Base-by-base conservation (phyloP, 805 yeast genomes). In the Candida chilensis region DNA sequence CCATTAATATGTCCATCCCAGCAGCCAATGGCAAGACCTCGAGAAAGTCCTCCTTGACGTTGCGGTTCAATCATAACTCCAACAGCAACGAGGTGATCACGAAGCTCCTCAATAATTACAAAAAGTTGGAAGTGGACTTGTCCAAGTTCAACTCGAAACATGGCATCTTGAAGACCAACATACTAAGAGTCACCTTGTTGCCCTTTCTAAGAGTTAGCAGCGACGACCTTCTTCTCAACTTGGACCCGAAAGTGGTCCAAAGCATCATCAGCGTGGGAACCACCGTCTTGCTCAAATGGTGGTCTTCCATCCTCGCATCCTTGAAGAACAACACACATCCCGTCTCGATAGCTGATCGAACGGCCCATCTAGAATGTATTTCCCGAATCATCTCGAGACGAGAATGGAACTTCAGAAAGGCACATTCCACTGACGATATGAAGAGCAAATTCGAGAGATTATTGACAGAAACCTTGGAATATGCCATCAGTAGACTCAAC, bases 331-430 rank as follows among this genome's bases (percentile, higher is more conserved):
- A 45, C 17, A 46, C 44, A 10, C 41, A 40, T 20, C 50, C 56
- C 11, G 52, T 69, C 12, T 54, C 71, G 1, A 50, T 64, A 4
- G 46, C 64, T 11, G 79, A 73, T 49, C 51, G 67, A 35, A 57
- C 63, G 32, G 76, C 75, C 18, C 71, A 67, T 42, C 45, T 69
- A 27, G 81, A 74, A 41, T 67, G 74, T 32, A 54, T 74, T 3
- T 69, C 77, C 4, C 45, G 78, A 30, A 60, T 74, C 9, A 36
- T 71, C 5, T 50, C 71, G 4, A 49, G 72, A 20, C 44, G 37
- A 15, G 75, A 71, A 42, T 74, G 78, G 78, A 32, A 28, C 20
- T 27, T 35, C 21, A 9, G 8, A 11, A 8, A 19, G 8, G 11
- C 18, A 17, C 24, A 29, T 19, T 43, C 42, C 10, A 58, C 49